Evolutionary conservation across 164 flowering plant species (phyloP).

Genomic region (Magnolia officinalis): DNA sequence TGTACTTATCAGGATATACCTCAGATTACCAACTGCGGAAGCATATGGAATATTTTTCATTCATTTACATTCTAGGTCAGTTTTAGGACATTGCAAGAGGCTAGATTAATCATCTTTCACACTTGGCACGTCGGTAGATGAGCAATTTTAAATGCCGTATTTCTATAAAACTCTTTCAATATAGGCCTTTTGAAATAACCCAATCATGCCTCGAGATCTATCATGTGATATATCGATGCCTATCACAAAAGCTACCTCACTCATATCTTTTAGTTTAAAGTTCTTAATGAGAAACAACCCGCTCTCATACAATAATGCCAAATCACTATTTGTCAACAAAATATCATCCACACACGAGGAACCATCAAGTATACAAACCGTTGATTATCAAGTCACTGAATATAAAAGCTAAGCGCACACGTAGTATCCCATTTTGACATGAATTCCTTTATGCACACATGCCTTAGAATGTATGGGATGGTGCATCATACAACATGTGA

Average conservation of each 20-base stretch:
- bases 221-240: too few species aligned
- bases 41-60: slow-evolving; percentile 2
- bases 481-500: too few species aligned
- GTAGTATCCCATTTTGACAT: too few species aligned
- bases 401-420: too few species aligned
- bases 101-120: neutral
- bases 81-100: neutral
- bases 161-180: neutral
- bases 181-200: neutral
- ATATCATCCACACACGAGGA: neutral
- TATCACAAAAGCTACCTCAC: too few species aligned
- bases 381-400: too few species aligned
- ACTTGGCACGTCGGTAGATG: neutral
- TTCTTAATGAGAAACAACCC: neutral
- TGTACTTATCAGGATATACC: neutral
- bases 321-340: neutral
- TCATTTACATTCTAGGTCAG: neutral
- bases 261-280: neutral
- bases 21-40: neutral
- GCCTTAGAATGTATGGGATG: too few species aligned
- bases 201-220: too few species aligned
- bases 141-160: neutral
- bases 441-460: too few species aligned
- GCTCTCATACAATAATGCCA: neutral
- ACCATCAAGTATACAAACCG: neutral